phyloP scores from a whole-genome alignment of 1,139 yeast genomes.

The Candida sanyaensis region DNA sequence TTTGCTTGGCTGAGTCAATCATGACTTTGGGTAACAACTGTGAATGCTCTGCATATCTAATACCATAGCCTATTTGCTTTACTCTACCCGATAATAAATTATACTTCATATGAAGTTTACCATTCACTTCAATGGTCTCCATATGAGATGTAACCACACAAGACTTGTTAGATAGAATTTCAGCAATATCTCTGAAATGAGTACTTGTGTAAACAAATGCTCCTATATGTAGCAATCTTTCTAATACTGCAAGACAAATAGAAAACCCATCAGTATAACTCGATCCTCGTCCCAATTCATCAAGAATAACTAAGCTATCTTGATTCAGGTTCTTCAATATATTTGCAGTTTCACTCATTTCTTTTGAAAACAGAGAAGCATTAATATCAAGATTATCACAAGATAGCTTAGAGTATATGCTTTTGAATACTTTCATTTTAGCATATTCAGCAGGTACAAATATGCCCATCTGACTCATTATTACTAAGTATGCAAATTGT shows the following conservation, averaged over 20 bases:
- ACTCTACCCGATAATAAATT: constrained; percentile 20
- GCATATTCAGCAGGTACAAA: constrained; percentile 51
- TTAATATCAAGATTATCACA: constrained; percentile 40
- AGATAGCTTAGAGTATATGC: constrained; percentile 47
- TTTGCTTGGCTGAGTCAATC: constrained; percentile 22
- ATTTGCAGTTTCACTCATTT: constrained; percentile 49
- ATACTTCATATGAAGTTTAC: constrained; percentile 27
- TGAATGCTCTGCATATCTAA: constrained; percentile 21
- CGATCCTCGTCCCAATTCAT: constrained; percentile 55
- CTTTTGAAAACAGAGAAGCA: constrained; percentile 49
- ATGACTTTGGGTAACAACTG: constrained; percentile 21
- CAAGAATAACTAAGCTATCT: constrained; percentile 44
- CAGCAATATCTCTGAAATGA: constrained; percentile 39
- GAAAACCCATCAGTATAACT: constrained; percentile 43
- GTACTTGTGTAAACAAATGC: constrained; percentile 37
- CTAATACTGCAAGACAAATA: constrained; percentile 37
- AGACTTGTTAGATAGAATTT: constrained; percentile 25
- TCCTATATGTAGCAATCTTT: constrained; percentile 22
- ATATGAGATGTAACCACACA: constrained; percentile 30
- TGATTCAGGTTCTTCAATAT: constrained; percentile 33
- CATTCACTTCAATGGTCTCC: constrained; percentile 19
- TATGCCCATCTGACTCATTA: constrained; percentile 54
- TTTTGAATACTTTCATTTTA: constrained; percentile 37
- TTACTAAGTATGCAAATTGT: constrained; percentile 44
- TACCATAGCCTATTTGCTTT: constrained; percentile 25